Percentiles rank a stretch among this genome's conserved stretches.
These are phyloP conservation scores for Casuarina glauca DNA, from an alignment of 306 rosid genomes.

Conservation along the genomic window DNA sequence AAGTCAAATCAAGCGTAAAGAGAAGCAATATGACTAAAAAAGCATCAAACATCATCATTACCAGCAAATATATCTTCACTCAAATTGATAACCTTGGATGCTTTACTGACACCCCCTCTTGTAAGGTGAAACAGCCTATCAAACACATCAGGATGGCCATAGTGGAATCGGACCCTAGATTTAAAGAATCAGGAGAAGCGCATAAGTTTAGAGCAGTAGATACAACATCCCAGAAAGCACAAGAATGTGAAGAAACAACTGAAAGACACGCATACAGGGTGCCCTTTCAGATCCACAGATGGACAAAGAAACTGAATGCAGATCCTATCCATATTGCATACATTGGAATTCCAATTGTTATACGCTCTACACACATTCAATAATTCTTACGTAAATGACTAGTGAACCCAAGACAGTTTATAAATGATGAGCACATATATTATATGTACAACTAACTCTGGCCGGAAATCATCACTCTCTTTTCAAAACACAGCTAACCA, in stretches of 20 bases:
- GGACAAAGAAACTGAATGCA: neutral
- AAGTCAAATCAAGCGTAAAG: constrained; percentile 8
- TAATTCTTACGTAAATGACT: neutral
- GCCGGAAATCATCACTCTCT: neutral
- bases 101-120: constrained; percentile 97
- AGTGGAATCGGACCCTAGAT: constrained; percentile 93
- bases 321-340: neutral
- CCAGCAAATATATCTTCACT: constrained; percentile 99
- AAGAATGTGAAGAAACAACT: neutral
- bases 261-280: neutral
- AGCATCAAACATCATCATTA: constrained; percentile 33
- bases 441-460: neutral
- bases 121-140: constrained; percentile 96
- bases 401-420: neutral
- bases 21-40: neutral
- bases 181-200: constrained; percentile 23
- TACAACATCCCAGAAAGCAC: constrained; percentile 9
- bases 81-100: constrained; percentile 94
- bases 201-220: neutral
- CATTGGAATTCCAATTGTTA: too few relatives aligned
- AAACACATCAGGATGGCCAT: constrained; percentile 98
- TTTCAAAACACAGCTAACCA: neutral
- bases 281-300: neutral
- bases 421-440: neutral
- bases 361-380: neutral